Percentiles rank a stretch among this genome's conserved stretches.
Conservation (phyloP, 1,284 basidiomycete genomes). For the Sanghuangporus weigelae region DNA sequence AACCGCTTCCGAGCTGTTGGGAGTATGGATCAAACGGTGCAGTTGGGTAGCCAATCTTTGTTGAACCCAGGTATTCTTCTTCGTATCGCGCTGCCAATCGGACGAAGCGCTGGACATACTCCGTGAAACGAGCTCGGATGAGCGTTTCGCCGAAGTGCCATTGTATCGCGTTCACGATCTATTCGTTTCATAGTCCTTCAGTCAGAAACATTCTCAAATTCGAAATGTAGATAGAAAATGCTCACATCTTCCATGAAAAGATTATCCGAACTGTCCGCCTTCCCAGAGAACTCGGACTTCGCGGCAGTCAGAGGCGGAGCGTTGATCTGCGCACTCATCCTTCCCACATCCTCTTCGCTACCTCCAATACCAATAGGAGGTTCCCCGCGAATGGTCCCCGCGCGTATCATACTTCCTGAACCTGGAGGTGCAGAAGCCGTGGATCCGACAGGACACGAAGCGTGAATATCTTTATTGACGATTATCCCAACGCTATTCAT, state of each 20-base stretch:
- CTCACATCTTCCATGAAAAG: conserved; percentile 89
- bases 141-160: conserved; percentile 75
- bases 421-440: conserved; percentile 31
- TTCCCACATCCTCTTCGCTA: conserved; percentile 58
- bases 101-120: conserved; percentile 73
- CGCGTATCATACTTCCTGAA: conserved; percentile 33
- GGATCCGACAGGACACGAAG: conserved; percentile 45
- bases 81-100: conserved; percentile 76
- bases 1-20: conserved; percentile 58
- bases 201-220: background rate
- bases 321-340: conserved; percentile 34
- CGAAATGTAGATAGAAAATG: conserved; percentile 18
- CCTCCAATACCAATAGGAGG: conserved; percentile 34
- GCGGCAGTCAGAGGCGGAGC: conserved; percentile 23
- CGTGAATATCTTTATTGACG: conserved; percentile 78
- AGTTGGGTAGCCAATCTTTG: conserved; percentile 60
- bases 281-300: conserved; percentile 47
- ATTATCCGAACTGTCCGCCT: conserved; percentile 69
- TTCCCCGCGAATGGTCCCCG: conserved; percentile 60
- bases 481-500: conserved; percentile 82
- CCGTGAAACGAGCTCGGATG: conserved; percentile 74
- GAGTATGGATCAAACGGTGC: conserved; percentile 35
- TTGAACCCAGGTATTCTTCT: conserved; percentile 61
- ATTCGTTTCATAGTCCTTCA: background rate
- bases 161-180: conserved; percentile 67